Conservation (phyloP, 805 yeast genomes). For the Metschnikowia kunwiensis region DNA sequence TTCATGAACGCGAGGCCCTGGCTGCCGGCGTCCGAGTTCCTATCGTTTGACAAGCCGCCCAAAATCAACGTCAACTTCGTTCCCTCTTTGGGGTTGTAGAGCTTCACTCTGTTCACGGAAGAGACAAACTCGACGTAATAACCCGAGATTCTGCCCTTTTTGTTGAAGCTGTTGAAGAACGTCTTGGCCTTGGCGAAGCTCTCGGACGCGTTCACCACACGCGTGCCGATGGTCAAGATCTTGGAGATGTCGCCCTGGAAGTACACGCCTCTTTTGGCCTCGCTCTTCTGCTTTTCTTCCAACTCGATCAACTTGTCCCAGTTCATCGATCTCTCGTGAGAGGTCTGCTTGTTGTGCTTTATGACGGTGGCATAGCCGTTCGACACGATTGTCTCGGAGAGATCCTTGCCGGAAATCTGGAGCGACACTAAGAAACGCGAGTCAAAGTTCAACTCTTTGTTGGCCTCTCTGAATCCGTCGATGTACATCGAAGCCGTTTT, state of each 20-base stretch:
- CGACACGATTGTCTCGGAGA: slow-evolving; percentile 57
- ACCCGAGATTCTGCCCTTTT: slow-evolving; percentile 62
- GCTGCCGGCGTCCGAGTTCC: slow-evolving; percentile 37
- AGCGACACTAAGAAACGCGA: slow-evolving; percentile 65
- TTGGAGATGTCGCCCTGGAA: slow-evolving; percentile 45
- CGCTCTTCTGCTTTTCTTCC: slow-evolving; percentile 56
- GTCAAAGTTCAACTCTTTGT: slow-evolving; percentile 54
- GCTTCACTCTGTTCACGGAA: slow-evolving; percentile 63
- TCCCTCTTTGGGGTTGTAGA: slow-evolving; percentile 70
- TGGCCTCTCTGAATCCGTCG: slow-evolving; percentile 62
- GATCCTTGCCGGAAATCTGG: slow-evolving; percentile 44
- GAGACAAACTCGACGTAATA: slow-evolving; percentile 67
- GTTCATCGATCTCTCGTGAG: slow-evolving; percentile 61
- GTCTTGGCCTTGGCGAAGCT: slow-evolving; percentile 68
- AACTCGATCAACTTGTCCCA: slow-evolving; percentile 77
- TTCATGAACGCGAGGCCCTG: slow-evolving; percentile 54
- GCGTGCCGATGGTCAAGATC: slow-evolving; percentile 51
- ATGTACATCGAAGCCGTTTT: slow-evolving; percentile 59
- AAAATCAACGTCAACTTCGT: slow-evolving; percentile 64
- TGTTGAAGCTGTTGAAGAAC: slow-evolving; percentile 64
- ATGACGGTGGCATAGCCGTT: slow-evolving; percentile 76
- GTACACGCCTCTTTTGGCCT: slow-evolving; percentile 58
- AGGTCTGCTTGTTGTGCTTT: slow-evolving; percentile 70
- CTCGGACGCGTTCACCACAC: slow-evolving; percentile 79
- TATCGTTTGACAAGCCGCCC: slow-evolving; percentile 61